Percentiles rank a stretch among this genome's conserved stretches.
These are phyloP conservation scores for Hagleromyces aurorensis DNA, from an alignment of 805 yeast species.

Conservation along the genomic window DNA sequence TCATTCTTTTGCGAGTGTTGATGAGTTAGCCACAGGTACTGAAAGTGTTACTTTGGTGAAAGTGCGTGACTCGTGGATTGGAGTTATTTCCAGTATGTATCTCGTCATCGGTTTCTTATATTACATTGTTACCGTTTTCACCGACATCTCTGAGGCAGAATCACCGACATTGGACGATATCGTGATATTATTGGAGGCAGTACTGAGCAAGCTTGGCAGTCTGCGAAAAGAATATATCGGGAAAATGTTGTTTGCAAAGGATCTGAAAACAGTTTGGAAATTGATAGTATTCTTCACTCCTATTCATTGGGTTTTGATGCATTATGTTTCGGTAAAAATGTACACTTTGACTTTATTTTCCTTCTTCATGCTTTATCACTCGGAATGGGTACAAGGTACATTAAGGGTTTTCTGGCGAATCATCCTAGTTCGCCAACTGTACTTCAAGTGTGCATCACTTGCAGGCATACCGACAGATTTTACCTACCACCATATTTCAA, in stretches of 20 bases:
- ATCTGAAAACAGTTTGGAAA: conserved; percentile 1
- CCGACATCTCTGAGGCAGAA: conserved; percentile 17
- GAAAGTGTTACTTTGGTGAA: conserved; percentile 5
- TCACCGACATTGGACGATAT: conserved; percentile 31
- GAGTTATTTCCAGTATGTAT: conserved; percentile 13
- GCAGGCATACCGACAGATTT: too few species aligned
- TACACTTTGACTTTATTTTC: conserved; percentile 10
- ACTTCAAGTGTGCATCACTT: conserved; percentile 3
- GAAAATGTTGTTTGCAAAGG: conserved; percentile 1
- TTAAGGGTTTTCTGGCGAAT: conserved; percentile 25
- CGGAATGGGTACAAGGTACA: conserved; percentile 25
- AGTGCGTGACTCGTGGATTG: too few species aligned
- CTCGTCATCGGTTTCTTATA: conserved; percentile 13
- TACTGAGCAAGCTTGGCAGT: conserved; percentile 19
- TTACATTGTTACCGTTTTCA: conserved; percentile 16
- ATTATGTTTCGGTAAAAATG: conserved; percentile 7
- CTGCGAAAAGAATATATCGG: conserved; percentile 14
- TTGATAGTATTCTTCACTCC: conserved; percentile 14
- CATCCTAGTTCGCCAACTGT: conserved; percentile 13
- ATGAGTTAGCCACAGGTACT: not conserved
- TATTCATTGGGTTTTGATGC: conserved; percentile 14
- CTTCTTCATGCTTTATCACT: conserved; percentile 14
- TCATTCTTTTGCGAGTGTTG: conserved; percentile 7
- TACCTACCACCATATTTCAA: too few species aligned
- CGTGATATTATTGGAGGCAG: conserved; percentile 18